Evolutionary conservation across 192 early-diverging fungal species (phyloP).

Genomic region (Pilobolus umbonatus): DNA sequence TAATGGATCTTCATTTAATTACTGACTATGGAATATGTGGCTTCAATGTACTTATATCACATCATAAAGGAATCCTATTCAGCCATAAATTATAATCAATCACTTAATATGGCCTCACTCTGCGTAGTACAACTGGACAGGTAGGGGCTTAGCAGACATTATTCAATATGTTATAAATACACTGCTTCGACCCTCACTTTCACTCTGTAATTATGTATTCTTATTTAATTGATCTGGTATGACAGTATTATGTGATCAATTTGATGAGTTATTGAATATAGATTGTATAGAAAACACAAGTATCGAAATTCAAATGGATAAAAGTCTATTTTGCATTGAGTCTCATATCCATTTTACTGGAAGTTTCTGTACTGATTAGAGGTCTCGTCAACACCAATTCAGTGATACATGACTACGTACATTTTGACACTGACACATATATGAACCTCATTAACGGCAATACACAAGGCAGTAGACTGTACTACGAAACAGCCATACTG

Average conservation of each 20-base stretch:
- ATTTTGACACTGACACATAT: not conserved
- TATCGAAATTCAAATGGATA: conserved; percentile 10
- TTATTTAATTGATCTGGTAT: not conserved
- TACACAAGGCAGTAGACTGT: not conserved
- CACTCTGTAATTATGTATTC: not conserved
- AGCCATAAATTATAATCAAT: too few relatives aligned
- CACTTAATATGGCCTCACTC: too few relatives aligned
- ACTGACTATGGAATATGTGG: too few relatives aligned
- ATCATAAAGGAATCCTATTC: too few relatives aligned
- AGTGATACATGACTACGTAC: not conserved
- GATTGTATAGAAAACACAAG: not conserved
- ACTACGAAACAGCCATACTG: not conserved
- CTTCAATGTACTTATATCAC: too few relatives aligned
- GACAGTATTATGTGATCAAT: not conserved
- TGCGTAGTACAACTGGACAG: not conserved
- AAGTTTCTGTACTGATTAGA: not conserved
- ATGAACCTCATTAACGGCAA: too few relatives aligned
- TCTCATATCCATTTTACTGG: not conserved
- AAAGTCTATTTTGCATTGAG: not conserved
- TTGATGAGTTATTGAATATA: not conserved
- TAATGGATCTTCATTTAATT: not conserved
- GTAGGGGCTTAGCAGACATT: not conserved
- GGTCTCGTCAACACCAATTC: not conserved
- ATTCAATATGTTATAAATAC: not conserved
- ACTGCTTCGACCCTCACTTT: not conserved